A percentile compares a stretch with the other conserved stretches of the same genome.
Conservation (phyloP, 2,329 filamentous ascomycete species). For the Exophiala mesophila region DNA sequence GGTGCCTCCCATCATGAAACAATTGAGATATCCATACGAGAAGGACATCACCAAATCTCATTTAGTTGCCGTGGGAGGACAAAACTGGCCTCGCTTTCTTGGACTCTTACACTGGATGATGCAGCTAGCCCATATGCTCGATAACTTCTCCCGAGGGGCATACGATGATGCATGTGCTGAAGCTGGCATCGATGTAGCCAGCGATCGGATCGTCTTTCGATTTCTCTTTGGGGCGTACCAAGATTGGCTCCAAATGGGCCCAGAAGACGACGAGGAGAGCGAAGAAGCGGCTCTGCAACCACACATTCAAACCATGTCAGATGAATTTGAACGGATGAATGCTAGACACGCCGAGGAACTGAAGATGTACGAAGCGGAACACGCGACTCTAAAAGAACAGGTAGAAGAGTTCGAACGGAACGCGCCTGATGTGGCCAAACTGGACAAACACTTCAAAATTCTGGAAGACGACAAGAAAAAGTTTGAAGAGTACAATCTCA, state of each 20-base stretch:
- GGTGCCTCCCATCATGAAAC: slow-evolving; percentile 85
- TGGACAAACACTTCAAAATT: slow-evolving; percentile 87
- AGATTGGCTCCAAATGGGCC: slow-evolving; percentile 90
- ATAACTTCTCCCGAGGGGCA: slow-evolving; percentile 68
- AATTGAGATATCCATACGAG: slow-evolving; percentile 90
- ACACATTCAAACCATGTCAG: slow-evolving; percentile 81
- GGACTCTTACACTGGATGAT: slow-evolving; percentile 98
- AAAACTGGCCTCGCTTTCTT: slow-evolving; percentile 95
- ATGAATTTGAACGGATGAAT: slow-evolving; percentile 79
- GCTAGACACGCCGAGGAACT: slow-evolving; percentile 79
- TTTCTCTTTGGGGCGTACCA: slow-evolving; percentile 87
- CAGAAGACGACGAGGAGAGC: slow-evolving; percentile 81
- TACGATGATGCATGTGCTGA: slow-evolving; percentile 91
- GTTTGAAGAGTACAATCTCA: slow-evolving; percentile 89
- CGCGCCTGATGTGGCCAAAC: slow-evolving; percentile 72
- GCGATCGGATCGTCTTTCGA: slow-evolving; percentile 89
- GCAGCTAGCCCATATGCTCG: slow-evolving; percentile 92
- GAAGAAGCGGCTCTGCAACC: slow-evolving; percentile 72
- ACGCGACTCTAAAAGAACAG: slow-evolving; percentile 72
- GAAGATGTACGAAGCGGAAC: slow-evolving; percentile 78
- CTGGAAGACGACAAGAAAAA: slow-evolving; percentile 92
- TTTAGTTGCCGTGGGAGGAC: slow-evolving; percentile 87
- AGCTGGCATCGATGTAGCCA: slow-evolving; percentile 77
- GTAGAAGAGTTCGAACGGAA: slow-evolving; percentile 86
- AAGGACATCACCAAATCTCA: slow-evolving; percentile 95